Evolutionary conservation across 1,284 basidiomycete genomes (phyloP).

Genomic region (Sporisorium reilianum): DNA sequence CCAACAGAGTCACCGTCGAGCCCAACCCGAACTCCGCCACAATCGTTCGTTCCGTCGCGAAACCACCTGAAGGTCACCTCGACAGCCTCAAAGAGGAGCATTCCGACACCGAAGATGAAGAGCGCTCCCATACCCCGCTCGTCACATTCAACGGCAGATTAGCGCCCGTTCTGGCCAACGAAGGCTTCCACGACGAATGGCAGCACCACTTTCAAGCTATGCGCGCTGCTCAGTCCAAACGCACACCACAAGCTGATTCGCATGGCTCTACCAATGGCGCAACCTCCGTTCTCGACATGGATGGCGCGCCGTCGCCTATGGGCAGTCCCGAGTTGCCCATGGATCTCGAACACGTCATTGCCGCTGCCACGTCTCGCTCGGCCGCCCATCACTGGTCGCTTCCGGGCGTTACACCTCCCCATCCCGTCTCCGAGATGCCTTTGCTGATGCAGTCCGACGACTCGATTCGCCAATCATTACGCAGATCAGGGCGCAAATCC

Average conservation of each 20-base stretch:
- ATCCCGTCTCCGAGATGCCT: neutral
- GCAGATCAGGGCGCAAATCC: constrained; percentile 40
- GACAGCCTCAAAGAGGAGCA: constrained; percentile 32
- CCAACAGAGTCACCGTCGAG: constrained; percentile 29
- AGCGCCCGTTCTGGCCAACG: neutral
- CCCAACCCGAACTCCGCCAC: constrained; percentile 39
- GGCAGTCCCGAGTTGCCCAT: constrained; percentile 40
- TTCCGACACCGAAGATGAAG: neutral
- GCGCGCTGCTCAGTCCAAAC: neutral
- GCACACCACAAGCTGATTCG: neutral
- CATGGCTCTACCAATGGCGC: neutral
- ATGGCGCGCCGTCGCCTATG: constrained; percentile 42
- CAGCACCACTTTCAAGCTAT: constrained; percentile 11
- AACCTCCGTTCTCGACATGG: constrained; percentile 22
- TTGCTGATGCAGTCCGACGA: constrained; percentile 7
- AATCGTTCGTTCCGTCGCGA: constrained; percentile 36
- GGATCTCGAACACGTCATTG: constrained; percentile 37
- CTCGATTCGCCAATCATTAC: constrained; percentile 6
- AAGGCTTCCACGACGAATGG: constrained; percentile 5
- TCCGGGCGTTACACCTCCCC: neutral
- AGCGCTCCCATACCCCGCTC: neutral
- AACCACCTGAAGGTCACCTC: constrained; percentile 47
- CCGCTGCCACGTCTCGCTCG: constrained; percentile 15
- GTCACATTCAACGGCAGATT: neutral
- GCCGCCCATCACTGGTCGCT: constrained; percentile 7